A percentile compares a stretch with the other conserved stretches of the same genome.
Conservation (phyloP, 768 basidiomycete species). For the Austroboletus festivus region DNA sequence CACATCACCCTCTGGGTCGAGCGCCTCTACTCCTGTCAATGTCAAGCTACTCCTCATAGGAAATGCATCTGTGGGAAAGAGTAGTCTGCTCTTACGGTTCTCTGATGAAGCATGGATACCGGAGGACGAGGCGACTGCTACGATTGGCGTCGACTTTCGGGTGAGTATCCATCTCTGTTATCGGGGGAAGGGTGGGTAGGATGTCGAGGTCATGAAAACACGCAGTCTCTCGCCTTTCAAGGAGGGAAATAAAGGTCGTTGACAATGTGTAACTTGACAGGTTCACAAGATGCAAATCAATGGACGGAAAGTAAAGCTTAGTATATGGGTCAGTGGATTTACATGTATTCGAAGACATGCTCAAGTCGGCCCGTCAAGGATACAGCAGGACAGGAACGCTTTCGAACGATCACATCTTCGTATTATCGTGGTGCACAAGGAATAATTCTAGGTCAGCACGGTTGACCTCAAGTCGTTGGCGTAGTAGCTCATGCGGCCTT, state of each 20-base stretch:
- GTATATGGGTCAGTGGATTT: constrained; percentile 82
- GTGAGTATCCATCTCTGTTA: constrained; percentile 40
- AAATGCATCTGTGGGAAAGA: constrained; percentile 90
- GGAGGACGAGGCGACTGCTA: constrained; percentile 84
- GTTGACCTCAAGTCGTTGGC: no score
- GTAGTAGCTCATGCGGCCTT: background rate
- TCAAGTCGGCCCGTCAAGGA: constrained; percentile 47
- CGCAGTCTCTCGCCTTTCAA: background rate
- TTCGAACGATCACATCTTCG: constrained; percentile 90
- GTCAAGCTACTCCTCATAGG: constrained; percentile 84
- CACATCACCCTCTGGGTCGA: constrained; percentile 25
- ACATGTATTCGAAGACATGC: background rate
- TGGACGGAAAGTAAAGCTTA: constrained; percentile 84
- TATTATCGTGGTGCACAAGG: constrained; percentile 92
- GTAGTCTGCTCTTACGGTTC: constrained; percentile 88
- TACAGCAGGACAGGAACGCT: constrained; percentile 95
- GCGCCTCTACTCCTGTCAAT: constrained; percentile 46
- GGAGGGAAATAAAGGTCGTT: background rate
- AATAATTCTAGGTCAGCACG: constrained; percentile 62
- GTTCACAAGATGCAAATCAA: constrained; percentile 87
- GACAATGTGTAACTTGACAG: constrained; percentile 36
- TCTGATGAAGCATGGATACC: constrained; percentile 95
- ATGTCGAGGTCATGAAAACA: no score
- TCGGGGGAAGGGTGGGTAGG: no score
- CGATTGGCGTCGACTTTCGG: constrained; percentile 82